Base-by-base conservation (phyloP, 257 asterid species). In the Scutellaria baicalensis region DNA sequence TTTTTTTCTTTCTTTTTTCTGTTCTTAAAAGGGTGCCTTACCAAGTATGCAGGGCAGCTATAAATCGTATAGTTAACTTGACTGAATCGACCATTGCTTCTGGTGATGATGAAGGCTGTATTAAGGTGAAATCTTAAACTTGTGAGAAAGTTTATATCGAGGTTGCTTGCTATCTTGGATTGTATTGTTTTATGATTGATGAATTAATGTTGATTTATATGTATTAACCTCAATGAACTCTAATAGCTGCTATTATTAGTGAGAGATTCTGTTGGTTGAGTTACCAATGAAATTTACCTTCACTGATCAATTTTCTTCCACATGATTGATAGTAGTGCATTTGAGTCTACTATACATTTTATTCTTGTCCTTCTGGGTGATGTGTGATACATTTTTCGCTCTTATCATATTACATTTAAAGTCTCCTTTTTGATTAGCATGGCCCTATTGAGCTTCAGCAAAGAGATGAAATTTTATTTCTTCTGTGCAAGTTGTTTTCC, bases 81-180 rank as follows among this genome's bases (percentile, higher is more conserved):
- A 88, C 96, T 1, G 95, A 88, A 52, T 83, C 95, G 3, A 93
- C 93, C 39, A 60, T 93, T 77, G 98, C 97, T 23, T 93, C 98
- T 10, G 98, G 97, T 52, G 98, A 90, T 56, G 97, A 93, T 71
- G 88, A 81, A 14, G 97, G 98, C 40, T 90, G 93, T 66, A 76
- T 93, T 31, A 93, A 93, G 98, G 98, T 90, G 70, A 79, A 73
- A 47, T 13, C 35, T 54, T 35, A 7, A 18, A 58, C 65, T 59
- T 27, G 16, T 27, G 13, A 45, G 23, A 55, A 62, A 71, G 51
- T 38, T 8, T 27, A 13, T 36, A 39, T 47, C 31, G 59, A 61
- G 55, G 70, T 54, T 56, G 35, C 56, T 21, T 52, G 12, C 47
- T 50, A 62, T 48, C 38, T 42, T 43, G 66, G 58, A n/a, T 38